A percentile compares a stretch with the other conserved stretches of the same genome.
phyloP scores from a whole-genome alignment of 106 monocot species.

The Acorus calamus region DNA sequence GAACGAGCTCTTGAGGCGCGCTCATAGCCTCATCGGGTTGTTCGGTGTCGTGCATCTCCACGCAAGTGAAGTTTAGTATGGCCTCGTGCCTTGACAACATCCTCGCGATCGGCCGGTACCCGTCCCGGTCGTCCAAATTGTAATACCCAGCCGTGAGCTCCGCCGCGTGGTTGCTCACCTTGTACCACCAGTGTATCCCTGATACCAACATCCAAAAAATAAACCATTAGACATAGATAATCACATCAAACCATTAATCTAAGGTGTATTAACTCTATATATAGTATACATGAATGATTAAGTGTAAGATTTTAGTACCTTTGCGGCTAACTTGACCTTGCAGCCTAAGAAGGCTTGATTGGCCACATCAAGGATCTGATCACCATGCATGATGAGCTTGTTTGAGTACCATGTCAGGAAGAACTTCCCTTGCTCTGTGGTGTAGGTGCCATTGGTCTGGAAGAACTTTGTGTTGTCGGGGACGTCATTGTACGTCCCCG shows the following conservation, averaged over 20 bases:
- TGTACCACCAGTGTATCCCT: slow-evolving; percentile 68
- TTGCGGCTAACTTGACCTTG: slow-evolving; percentile 50
- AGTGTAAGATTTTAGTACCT: slow-evolving; percentile 15
- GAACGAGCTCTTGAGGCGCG: slow-evolving; percentile 58
- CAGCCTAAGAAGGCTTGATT: slow-evolving; percentile 38
- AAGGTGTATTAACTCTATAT: too few relatives aligned
- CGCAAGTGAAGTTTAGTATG: slow-evolving; percentile 48
- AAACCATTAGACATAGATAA: not conserved
- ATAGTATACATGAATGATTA: too few relatives aligned
- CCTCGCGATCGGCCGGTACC: slow-evolving; percentile 43
- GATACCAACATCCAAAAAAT: slow-evolving; percentile 22
- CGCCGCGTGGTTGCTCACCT: slow-evolving; percentile 35
- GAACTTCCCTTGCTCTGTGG: slow-evolving; percentile 29
- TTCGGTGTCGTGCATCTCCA: slow-evolving; percentile 53
- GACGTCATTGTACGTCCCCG: slow-evolving; percentile 50
- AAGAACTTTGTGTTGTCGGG: slow-evolving; percentile 45
- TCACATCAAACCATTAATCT: too few relatives aligned
- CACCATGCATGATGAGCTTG: slow-evolving; percentile 46
- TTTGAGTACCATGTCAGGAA: slow-evolving; percentile 72
- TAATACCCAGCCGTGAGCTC: slow-evolving; percentile 63
- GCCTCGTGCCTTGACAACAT: slow-evolving; percentile 37
- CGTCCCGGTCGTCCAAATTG: slow-evolving; percentile 29
- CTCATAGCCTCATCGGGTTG: slow-evolving; percentile 29
- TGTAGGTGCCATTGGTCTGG: slow-evolving; percentile 21
- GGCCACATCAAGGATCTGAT: slow-evolving; percentile 42